phyloP scores from a whole-genome alignment of 257 asterid genomes.

The Solanum microdontum region DNA sequence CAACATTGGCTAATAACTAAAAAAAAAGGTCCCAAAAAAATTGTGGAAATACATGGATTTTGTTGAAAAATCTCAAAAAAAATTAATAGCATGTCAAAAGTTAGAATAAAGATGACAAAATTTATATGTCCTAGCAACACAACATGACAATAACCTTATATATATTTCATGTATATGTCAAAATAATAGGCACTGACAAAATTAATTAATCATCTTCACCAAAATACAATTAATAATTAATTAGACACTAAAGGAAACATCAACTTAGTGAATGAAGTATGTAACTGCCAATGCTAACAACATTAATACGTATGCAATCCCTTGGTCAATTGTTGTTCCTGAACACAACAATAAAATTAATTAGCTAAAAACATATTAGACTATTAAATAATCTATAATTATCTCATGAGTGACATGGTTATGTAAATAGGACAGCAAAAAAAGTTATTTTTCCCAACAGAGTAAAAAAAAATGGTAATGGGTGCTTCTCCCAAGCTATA shows the following conservation, averaged over 20 bases:
- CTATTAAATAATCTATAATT: background rate
- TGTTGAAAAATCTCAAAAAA: background rate
- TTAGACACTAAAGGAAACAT: conserved; percentile 29
- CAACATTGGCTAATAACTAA: background rate
- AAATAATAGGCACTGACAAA: background rate
- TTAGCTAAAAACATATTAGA: background rate
- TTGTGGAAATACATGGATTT: background rate
- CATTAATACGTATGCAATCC: conserved; percentile 55
- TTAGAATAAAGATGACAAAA: background rate
- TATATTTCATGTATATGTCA: background rate
- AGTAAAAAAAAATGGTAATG: background rate
- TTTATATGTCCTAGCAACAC: background rate
- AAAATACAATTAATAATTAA: background rate
- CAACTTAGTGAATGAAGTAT: conserved; percentile 47
- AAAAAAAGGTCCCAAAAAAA: too few relatives aligned
- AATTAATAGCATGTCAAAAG: background rate
- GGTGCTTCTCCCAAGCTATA: background rate
- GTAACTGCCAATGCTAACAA: conserved; percentile 51
- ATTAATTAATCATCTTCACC: background rate
- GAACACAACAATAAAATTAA: conserved; percentile 1
- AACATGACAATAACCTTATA: background rate
- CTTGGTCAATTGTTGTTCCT: conserved; percentile 72
- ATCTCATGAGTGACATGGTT: background rate
- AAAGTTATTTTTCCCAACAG: background rate
- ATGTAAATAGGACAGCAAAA: background rate